A percentile compares a stretch with the other conserved stretches of the same genome.
phyloP scores from a whole-genome alignment of 1,139 yeast genomes.

The Yarrowia galli region DNA sequence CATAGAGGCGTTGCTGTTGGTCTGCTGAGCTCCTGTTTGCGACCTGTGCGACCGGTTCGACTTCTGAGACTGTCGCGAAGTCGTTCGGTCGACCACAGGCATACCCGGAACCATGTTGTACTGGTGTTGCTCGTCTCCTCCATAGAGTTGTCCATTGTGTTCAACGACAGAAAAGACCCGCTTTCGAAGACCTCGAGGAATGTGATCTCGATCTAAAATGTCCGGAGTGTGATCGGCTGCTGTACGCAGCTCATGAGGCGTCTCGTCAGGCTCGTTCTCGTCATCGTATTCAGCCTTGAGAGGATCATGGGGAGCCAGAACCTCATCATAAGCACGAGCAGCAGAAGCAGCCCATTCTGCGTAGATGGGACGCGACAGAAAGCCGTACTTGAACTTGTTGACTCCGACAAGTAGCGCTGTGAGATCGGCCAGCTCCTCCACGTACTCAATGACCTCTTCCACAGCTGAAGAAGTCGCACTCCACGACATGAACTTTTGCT shows the following conservation, averaged over 20 bases:
- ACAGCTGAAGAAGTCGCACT: constrained; percentile 59
- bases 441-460: constrained; percentile 59
- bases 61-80: constrained; percentile 2
- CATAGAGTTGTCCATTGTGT: constrained; percentile 21
- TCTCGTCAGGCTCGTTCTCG: background rate
- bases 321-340: constrained; percentile 36
- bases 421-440: constrained; percentile 56
- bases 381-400: constrained; percentile 59
- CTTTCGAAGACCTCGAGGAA: constrained; percentile 28
- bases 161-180: constrained; percentile 37
- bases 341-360: constrained; percentile 54
- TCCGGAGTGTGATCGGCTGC: constrained; percentile 1
- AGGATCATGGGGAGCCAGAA: constrained; percentile 27
- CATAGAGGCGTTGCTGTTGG: background rate
- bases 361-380: constrained; percentile 57
- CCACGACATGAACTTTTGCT: constrained; percentile 58
- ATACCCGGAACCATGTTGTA: constrained; percentile 21
- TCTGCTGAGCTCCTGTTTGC: background rate
- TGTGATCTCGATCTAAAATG: constrained; percentile 15
- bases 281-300: constrained; percentile 1
- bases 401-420: constrained; percentile 58
- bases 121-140: constrained; percentile 9
- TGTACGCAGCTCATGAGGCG: background rate
- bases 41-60: background rate
- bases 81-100: background rate